Base-by-base conservation (phyloP, 1,139 yeast genomes). In the Blastobotrys petasosporus region DNA sequence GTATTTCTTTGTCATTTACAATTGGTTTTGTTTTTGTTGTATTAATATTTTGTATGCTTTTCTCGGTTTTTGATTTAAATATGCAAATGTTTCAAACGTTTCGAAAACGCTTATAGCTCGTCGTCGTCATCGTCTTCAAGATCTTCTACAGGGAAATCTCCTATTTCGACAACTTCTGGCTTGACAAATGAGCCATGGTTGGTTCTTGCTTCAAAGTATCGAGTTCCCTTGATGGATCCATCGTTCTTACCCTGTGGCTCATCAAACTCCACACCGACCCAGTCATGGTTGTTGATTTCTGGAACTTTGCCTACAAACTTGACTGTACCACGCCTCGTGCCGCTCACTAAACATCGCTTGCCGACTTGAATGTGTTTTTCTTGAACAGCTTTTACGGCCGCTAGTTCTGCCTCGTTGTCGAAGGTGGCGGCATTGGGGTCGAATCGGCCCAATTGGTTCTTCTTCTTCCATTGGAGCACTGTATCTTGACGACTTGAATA, bases 211-310 rank as follows among this genome's bases (percentile, higher is more conserved):
- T 70, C 64, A 55, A 90, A 90, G 62, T 88, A 86, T 40, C 69
- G 55, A 0, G 66, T 65, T 0, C 86, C 94, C 28, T 78, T 70
- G 0, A 88, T 77, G 1, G 81, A 67, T 0, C 97, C 97, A 57
- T 88, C 77, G 57, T 90, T 87, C 63, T 82, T 85, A 1, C 97
- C 97, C 0, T 59, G 59, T 0, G 83, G 77, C 11, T 68, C 67
- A 29, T 76, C 78, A 32, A 87, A 70, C 56, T 82, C 87, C 2
- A 90, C 71, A 0, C 97, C 97, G 10, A 81, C 70, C 97, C 97
- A 90, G 31, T 25, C 20, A 5, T 39, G 28, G 67, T 35, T 64
- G 56, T 54, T 79, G 44, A 85, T 74, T 40, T 74, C 79, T 0
- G 76, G 70, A 3, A 90, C 79, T 42, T 66, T 67, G 0, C 97